Evolutionary conservation across 352 stramenopile species (phyloP), one percentile per base, ranked within the genome.

Genomic region (Pythium pectinolyticum): DNA sequence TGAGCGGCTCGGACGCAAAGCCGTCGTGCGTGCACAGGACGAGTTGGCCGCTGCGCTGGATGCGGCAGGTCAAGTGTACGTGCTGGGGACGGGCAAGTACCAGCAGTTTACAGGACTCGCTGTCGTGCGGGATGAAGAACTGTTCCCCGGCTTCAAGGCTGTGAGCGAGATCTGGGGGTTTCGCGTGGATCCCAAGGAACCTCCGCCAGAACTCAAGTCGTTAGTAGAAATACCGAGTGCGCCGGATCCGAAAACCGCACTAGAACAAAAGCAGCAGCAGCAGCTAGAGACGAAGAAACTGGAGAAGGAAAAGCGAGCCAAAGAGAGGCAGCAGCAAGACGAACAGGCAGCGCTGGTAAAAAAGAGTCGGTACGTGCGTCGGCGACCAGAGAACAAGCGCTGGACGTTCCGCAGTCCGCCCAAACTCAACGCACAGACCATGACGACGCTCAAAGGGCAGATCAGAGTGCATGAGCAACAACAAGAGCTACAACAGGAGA

Each of bases 41-140:
- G 90, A 98, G 27, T 75, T 98, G 5, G 78, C 77, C 0, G 80
- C 77, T 5, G 91, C 91, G 11, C 67, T 98, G 19, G 94, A 98
- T 61, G 85, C 89, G 9, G 93, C 90, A 1, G 94, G 95, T 0
- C 90, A 97, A 65, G 90, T 98, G 14, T 98, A 98, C 61, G 74
- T 98, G 14, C 89, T 98, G 46, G 94, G 94, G 0, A 78, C 74
- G 2, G 93, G 93, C 12, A 85, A 82, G 55, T 84, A 87, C 48
- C 45, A 80, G 10, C 89, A 98, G 67, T 98, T 98, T 74, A 51
- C 54, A 22, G 80, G 80, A 17, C 69, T 82, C 2, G 63, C 78
- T 0, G 72, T 86, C 1, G 64, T 73, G 12, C 67, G 73, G 15
- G 76, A 89, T 47, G 80, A 88, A 56, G 61, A 74, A 11, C 52